Base-by-base conservation (phyloP, 1,284 basidiomycete genomes). In the Vanrija sp. region DNA sequence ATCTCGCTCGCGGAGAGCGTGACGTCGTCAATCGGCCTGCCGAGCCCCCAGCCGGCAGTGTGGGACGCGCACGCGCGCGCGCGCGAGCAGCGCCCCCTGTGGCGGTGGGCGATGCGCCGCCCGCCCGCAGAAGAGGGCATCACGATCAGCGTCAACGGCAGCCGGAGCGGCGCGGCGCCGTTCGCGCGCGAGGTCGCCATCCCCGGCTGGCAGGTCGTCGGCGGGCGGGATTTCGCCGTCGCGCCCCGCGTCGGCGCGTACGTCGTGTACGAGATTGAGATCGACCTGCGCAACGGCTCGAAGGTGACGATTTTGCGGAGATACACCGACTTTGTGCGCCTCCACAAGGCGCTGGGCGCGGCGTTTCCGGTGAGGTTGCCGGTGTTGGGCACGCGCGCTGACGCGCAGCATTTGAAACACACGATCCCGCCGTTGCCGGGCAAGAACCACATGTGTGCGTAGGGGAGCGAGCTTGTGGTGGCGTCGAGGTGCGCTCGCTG, bases 241-340 rank as follows among this genome's bases (percentile, higher is more conserved):
- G 54, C 52, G 8, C 69, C 60, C 2, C 67, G 63, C 42, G 54
- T 75, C 3, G 73, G 73, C 6, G 70, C 73, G 10, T 75, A 75
- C 66, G 70, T 75, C 12, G 73, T 74, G 5, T 74, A 73, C 51
- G 70, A 74, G n/a, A 71, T 74, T n/a, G 64, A 66, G 26, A 70
- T 74, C 23, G 25, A 51, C 2, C 47, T 70, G 15, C 60, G 63
- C 8, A 48, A 65, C 61, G 71, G 71, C 10, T 63, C 68, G 9
- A 53, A 47, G 12, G 64, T 73, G 5, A 61, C 58, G 6, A 69
- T 73, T 10, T 50, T 72, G 5, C 51, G 70, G 18, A 63, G 73
- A 19, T 75, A 75, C 52, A 73, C 65, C 10, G 70, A 73, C 48
- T 75, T 75, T 46, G 70, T 66, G 7, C 52, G 55, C n/a, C 59